Evolutionary conservation across 352 stramenopile species (phyloP), one percentile per base, ranked within the genome.

Genomic region (Globisporangium apiculatum): DNA sequence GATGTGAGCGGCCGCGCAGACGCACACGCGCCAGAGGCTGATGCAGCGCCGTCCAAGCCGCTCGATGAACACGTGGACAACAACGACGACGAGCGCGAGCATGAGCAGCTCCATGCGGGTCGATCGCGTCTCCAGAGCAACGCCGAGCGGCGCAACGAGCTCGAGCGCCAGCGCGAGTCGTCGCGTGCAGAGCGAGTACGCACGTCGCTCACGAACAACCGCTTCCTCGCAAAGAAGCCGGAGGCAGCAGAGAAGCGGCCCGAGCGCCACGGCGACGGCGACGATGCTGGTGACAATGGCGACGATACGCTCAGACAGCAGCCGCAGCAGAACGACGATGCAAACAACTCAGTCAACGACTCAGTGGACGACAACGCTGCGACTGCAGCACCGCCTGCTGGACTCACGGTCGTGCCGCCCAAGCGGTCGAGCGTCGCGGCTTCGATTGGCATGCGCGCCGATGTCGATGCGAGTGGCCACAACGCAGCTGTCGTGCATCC

Each of bases 161-260:
- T 72, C 14, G 75, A 83, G 53, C 60, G 70, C 31, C 67, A 79
- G 49, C 75, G 75, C 31, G 67, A 70, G 35, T 48, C 18, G 7
- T 48, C 55, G 0, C 61, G 73, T 2, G 18, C 72, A 14, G 41
- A 64, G 18, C 64, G 64, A 41, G 53, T 55, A 1, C 64, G 56
- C 18, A 53, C 60, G 15, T 65, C 67, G 8, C 56, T 73, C 7
- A 56, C 61, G 38, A 80, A 79, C 64, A 87, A 87, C 45, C 73
- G 77, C 41, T 87, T 87, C 52, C 55, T 87, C 41, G 14, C 18
- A 11, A 57, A 47, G 36, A 35, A 55, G 3, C 18, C 24, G 24
- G 24, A 64, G 7, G 9, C 46, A 7, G 9, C 57, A 48, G 48
- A 57, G 24, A 43, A 53, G 4, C 48, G 57, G 5, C 38, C 18